phyloP scores from a whole-genome alignment of 306 rosid species.

The Castanea sativa region DNA sequence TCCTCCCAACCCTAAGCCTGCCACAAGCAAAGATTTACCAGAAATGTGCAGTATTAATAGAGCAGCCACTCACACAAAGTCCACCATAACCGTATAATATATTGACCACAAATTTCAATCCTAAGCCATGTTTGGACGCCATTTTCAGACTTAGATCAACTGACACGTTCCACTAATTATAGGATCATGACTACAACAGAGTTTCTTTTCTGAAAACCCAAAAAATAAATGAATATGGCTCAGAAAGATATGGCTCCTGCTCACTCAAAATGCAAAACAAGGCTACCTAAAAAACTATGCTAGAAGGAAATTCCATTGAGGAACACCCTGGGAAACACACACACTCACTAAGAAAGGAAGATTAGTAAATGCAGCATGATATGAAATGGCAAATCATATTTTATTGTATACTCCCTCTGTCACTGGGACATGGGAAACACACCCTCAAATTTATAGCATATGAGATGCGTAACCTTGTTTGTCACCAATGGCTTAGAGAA shows the following conservation, averaged over 20 bases:
- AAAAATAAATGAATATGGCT: not conserved
- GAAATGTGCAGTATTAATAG: not conserved
- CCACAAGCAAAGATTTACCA: not conserved
- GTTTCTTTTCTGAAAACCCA: not conserved
- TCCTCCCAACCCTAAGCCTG: too few relatives aligned
- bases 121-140: not conserved
- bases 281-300: not conserved
- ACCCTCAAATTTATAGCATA: constrained; percentile 98
- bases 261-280: not conserved
- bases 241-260: not conserved
- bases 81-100: not conserved
- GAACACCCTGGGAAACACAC: not conserved
- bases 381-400: not conserved
- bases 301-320: not conserved
- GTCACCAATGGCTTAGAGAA: constrained; percentile 93
- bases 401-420: not conserved
- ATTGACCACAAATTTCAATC: not conserved
- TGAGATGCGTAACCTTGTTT: constrained; percentile 81
- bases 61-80: not conserved
- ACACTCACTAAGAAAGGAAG: too few relatives aligned
- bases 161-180: not conserved
- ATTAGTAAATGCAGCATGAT: not conserved
- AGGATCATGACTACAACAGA: not conserved
- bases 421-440: constrained; percentile 16
- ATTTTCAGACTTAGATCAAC: not conserved